Base-by-base conservation (phyloP, 139 green algal genomes). In the Pseudopediastrum boryanum region DNA sequence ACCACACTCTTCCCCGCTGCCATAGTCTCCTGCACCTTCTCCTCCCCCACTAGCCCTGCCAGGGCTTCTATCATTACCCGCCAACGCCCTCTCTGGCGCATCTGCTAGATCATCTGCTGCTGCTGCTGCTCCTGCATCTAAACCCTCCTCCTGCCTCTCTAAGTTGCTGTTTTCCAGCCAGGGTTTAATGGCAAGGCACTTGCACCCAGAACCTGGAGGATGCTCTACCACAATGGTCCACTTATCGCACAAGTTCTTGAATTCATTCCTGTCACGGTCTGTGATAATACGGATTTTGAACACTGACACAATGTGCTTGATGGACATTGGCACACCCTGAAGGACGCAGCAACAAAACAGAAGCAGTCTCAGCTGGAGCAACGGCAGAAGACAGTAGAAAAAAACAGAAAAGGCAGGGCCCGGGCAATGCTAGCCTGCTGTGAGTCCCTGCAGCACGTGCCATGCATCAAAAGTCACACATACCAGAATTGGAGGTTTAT, bases 281-380 rank as follows among this genome's bases (percentile, higher is more conserved):
- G 74, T 81, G 62, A 74, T 63, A n/a, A 81, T 81, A 29, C 74
- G 43, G 23, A 74, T 63, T 48, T 81, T 81, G n/a, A 81, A 81
- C 9, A 72, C 61, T 9, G 62, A 25, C 27, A 81, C 74, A 10
- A 81, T 72, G 13, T 63, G 21, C 7, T 63, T 25, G 19, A 81
- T 81, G 3, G 74, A 48, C 25, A 81, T 9, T 2, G 74, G 74
- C n/a, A 36, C 74, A 23, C 41, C 43, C 62, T 81, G 74, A 27
- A 27, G 38, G 46, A 63, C 46, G 67, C 44, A 63, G 44, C 43
- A 75, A 21, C 4, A 62, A 12, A 43, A 16, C 38, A 71, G 56
- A 41, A 72, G 39, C 33, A 48, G 62, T 63, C 44, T 46, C 75
- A 68, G 75, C 75, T 59, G 44, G 46, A 46, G 63, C 5, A 12